Percentiles rank a stretch among this genome's conserved stretches.
Evolutionary conservation across 257 asterid genomes (phyloP).

Genomic region (Linderniella brevidens): DNA sequence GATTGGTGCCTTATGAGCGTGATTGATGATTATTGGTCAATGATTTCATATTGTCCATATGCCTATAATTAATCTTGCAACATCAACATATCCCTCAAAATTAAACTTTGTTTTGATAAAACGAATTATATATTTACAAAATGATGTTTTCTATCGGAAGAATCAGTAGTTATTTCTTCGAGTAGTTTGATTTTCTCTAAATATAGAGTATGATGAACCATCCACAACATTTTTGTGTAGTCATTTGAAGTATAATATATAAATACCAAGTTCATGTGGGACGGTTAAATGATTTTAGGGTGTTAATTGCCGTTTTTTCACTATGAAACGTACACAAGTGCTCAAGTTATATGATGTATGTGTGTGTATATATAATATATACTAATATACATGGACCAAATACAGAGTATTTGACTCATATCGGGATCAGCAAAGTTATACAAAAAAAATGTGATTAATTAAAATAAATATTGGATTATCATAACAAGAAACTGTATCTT

Average conservation of each 20-base stretch:
- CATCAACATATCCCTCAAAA: too few species aligned
- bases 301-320: too few species aligned
- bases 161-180: background rate
- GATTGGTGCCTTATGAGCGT: slow-evolving; percentile 14
- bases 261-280: too few species aligned
- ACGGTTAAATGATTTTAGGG: background rate
- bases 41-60: slow-evolving; percentile 9
- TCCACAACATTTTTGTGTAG: too few species aligned
- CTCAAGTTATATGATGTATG: background rate
- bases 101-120: too few species aligned
- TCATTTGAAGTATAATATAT: too few species aligned
- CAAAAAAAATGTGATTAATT: slow-evolving; percentile 10
- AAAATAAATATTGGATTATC: background rate
- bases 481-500: slow-evolving; percentile 10
- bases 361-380: background rate
- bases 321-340: too few species aligned
- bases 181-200: too few species aligned
- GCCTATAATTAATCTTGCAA: too few species aligned
- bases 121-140: too few species aligned
- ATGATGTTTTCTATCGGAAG: too few species aligned
- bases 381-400: slow-evolving; percentile 12
- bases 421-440: slow-evolving; percentile 39
- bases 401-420: slow-evolving; percentile 24
- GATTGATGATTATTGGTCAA: slow-evolving; percentile 22
- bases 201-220: too few species aligned